phyloP scores from a whole-genome alignment of 2,329 filamentous ascomycete species.

The Cordyceps militaris region DNA sequence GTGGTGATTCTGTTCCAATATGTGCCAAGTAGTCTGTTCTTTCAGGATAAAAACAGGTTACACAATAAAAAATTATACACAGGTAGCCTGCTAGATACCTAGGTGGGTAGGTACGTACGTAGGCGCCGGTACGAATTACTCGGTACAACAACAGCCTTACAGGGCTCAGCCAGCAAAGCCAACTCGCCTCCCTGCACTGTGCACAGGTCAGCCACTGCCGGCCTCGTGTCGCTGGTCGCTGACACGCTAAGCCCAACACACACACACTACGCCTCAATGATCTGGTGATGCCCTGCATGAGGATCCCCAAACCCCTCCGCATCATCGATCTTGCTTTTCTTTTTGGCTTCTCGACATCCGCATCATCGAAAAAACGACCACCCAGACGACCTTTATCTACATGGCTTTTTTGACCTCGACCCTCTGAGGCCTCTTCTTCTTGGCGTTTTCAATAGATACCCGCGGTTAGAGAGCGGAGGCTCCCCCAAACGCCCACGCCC shows the following conservation, averaged over 20 bases:
- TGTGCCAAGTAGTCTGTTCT: too few species aligned
- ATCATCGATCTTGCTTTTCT: background rate
- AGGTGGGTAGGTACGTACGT: too few species aligned
- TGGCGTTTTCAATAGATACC: background rate
- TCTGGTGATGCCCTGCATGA: conserved; percentile 6
- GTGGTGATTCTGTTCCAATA: too few species aligned
- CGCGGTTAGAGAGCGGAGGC: background rate
- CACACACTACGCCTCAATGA: background rate
- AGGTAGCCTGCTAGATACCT: too few species aligned
- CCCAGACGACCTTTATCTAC: background rate
- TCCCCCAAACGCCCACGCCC: background rate
- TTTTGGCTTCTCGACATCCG: background rate
- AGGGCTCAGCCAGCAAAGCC: too few species aligned
- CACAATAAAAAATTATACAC: too few species aligned
- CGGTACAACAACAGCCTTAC: too few species aligned
- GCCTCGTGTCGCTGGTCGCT: background rate
- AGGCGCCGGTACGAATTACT: too few species aligned
- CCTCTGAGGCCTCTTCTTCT: background rate
- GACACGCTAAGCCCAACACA: background rate
- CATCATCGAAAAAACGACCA: background rate
- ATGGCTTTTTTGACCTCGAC: background rate
- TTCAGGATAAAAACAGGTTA: too few species aligned
- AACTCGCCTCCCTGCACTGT: too few species aligned
- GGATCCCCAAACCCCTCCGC: background rate
- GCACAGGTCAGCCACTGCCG: conserved; percentile 1